Conservation (phyloP, 768 basidiomycete genomes). For the Agaricus bisporus region DNA sequence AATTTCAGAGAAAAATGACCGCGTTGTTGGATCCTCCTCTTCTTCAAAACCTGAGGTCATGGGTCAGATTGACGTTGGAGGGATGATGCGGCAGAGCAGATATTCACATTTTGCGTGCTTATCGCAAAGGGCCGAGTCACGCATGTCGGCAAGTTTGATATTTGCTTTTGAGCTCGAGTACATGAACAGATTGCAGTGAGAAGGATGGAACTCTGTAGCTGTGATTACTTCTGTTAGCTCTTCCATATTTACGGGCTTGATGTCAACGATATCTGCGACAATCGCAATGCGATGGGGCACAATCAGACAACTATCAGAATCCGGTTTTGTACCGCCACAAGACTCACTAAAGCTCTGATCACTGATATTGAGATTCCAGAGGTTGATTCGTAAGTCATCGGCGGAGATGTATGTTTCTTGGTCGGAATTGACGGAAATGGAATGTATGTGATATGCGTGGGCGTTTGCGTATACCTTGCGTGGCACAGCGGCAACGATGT, state of each 20-base stretch:
- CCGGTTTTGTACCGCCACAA: not conserved
- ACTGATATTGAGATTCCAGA: conserved; percentile 98
- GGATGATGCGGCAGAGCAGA: conserved; percentile 15
- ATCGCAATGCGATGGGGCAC: not conserved
- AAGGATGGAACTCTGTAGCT: conserved; percentile 98
- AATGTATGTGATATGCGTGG: conserved; percentile 99
- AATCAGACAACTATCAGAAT: conserved; percentile 13
- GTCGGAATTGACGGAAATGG: conserved; percentile 98
- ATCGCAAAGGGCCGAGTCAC: conserved; percentile 95
- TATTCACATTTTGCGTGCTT: conserved; percentile 87
- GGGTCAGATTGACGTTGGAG: conserved; percentile 1
- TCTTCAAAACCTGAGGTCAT: conserved; percentile 83
- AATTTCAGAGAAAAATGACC: conserved; percentile 99
- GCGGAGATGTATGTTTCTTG: conserved; percentile 99
- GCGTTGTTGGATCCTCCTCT: conserved; percentile 94
- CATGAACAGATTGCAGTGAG: conserved; percentile 98
- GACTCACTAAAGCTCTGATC: conserved; percentile 98
- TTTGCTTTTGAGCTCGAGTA: conserved; percentile 99
- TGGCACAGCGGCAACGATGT: conserved; percentile 97
- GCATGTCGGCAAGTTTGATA: conserved; percentile 99
- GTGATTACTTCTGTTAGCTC: conserved; percentile 99
- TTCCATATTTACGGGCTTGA: conserved; percentile 99
- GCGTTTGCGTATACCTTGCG: conserved; percentile 99
- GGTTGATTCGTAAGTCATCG: conserved; percentile 95
- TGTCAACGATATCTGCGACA: conserved; percentile 90